A percentile compares a stretch with the other conserved stretches of the same genome.
phyloP scores from a whole-genome alignment of 345 rosid genomes.

The Eucalyptus sp. region DNA sequence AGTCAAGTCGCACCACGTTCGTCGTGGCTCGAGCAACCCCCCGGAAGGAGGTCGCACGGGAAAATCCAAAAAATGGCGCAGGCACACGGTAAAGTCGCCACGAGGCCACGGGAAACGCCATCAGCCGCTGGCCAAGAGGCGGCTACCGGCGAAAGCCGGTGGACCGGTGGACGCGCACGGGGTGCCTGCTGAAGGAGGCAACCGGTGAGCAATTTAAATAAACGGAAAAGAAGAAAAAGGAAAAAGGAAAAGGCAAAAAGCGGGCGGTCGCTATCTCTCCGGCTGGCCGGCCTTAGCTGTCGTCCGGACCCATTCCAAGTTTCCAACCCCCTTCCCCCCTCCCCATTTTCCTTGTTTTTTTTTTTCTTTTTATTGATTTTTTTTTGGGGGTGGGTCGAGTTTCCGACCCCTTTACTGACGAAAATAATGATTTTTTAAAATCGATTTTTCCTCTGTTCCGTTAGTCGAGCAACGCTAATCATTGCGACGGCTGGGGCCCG shows the following conservation, averaged over 20 bases:
- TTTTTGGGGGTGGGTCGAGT: no score
- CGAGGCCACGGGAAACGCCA: not conserved
- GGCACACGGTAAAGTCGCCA: not conserved
- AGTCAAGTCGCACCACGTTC: not conserved
- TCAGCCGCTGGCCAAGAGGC: not conserved
- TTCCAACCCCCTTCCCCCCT: no score
- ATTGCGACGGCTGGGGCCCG: not conserved
- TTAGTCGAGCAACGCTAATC: not conserved
- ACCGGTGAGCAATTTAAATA: not conserved
- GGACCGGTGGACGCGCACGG: not conserved
- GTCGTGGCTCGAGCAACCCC: not conserved
- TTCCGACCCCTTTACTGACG: not conserved
- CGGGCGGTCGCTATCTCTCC: not conserved
- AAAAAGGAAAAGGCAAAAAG: not conserved
- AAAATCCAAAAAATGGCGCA: not conserved
- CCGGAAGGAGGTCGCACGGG: not conserved
- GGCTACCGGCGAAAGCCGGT: not conserved
- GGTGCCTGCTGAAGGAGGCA: not conserved
- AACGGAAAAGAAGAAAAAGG: not conserved
- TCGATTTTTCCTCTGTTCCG: not conserved
- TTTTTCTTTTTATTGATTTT: not conserved
- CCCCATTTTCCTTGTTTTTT: no score
- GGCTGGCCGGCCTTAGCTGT: not conserved
- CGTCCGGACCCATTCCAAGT: not conserved
- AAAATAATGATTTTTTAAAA: accelerated